A percentile compares a stretch with the other conserved stretches of the same genome.
Conservation (phyloP, 345 rosid species). For the Eucalyptus leucophloia region DNA sequence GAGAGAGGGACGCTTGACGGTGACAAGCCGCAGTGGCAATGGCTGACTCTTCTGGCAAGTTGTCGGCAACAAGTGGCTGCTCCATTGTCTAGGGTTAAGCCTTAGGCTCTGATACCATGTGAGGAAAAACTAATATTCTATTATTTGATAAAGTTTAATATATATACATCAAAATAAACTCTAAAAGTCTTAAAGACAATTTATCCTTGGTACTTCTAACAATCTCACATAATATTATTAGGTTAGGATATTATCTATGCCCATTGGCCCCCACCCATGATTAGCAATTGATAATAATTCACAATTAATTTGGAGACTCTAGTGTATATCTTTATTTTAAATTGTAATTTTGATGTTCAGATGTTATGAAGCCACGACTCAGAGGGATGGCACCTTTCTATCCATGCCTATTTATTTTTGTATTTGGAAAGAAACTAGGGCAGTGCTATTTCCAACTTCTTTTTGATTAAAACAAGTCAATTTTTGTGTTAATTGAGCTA, state of each 20-base stretch:
- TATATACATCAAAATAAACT: too few species aligned
- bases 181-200: too few species aligned
- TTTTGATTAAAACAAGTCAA: neutral
- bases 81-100: too few species aligned
- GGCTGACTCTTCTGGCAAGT: too few species aligned
- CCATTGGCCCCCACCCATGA: neutral
- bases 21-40: too few species aligned
- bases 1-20: too few species aligned
- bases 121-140: too few species aligned
- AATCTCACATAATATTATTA: neutral
- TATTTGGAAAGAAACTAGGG: neutral
- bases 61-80: rapidly evolving
- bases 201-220: too few species aligned
- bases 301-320: neutral
- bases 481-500: neutral
- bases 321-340: neutral
- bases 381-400: neutral
- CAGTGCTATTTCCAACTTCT: neutral
- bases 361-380: neutral
- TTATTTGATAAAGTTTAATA: too few species aligned
- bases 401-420: neutral
- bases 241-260: neutral
- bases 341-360: neutral
- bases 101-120: too few species aligned
- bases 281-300: neutral